A percentile compares a stretch with the other conserved stretches of the same genome.
These are phyloP conservation scores for Lepidopterella palustris DNA, from an alignment of 495 filamentous ascomycete species.

Conservation along the genomic window DNA sequence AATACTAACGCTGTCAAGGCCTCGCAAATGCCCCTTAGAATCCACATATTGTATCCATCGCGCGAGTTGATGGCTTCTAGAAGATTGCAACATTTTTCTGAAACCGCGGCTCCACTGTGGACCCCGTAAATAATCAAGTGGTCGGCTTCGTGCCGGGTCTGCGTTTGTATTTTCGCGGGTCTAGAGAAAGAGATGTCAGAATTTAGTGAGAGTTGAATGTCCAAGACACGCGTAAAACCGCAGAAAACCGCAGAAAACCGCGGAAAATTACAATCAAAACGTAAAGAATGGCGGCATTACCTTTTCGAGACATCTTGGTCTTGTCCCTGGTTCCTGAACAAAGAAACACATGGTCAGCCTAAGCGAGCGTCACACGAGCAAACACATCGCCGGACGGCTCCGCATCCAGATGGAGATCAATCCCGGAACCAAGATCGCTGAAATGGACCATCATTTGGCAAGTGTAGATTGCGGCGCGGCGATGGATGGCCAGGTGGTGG, in stretches of 20 bases:
- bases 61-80: too few species aligned
- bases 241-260: neutral
- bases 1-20: too few species aligned
- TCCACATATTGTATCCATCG: too few species aligned
- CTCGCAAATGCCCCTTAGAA: too few species aligned
- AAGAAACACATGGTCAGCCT: neutral
- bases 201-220: neutral
- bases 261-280: neutral
- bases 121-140: constrained; percentile 1
- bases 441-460: neutral
- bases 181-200: neutral
- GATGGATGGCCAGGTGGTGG: neutral
- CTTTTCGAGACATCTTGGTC: constrained; percentile 62
- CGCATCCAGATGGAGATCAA: neutral
- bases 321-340: constrained; percentile 53
- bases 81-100: neutral
- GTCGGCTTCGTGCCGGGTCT: constrained; percentile 1
- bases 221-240: neutral
- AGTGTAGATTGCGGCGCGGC: neutral
- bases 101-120: neutral
- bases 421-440: neutral
- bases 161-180: constrained; percentile 25
- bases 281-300: constrained; percentile 24
- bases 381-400: neutral
- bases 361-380: neutral